These are phyloP conservation scores for Nakazawaea peltata DNA, from an alignment of 805 yeast genomes.

Conservation along the genomic window DNA sequence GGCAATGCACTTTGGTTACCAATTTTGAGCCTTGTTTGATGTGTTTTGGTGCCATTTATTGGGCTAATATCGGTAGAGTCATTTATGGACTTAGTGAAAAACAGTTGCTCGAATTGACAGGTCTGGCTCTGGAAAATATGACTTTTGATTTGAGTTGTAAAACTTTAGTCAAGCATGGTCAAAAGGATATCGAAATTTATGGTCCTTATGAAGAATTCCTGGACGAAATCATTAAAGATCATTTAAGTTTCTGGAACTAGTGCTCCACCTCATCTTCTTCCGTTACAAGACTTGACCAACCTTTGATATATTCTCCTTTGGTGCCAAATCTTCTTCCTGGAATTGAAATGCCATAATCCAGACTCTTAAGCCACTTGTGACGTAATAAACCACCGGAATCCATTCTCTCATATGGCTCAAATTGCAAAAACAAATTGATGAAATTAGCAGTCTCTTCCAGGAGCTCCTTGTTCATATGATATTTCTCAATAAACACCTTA, in stretches of 20 bases:
- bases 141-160: constrained; percentile 17
- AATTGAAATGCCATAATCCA: constrained; percentile 16
- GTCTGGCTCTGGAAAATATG: constrained; percentile 19
- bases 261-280: no score
- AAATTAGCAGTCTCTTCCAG: constrained; percentile 36
- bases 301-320: constrained; percentile 25
- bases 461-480: constrained; percentile 32
- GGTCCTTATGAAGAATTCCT: constrained; percentile 19
- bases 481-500: constrained; percentile 41
- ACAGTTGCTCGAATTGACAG: constrained; percentile 16
- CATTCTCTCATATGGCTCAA: constrained; percentile 39
- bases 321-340: constrained; percentile 19
- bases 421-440: constrained; percentile 39
- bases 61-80: constrained; percentile 21
- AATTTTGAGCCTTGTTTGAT: constrained; percentile 24
- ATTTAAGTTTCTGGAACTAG: constrained; percentile 17
- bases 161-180: constrained; percentile 16
- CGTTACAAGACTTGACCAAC: constrained; percentile 16
- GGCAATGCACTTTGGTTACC: constrained; percentile 22
- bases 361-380: constrained; percentile 42
- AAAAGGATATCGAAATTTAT: constrained; percentile 18
- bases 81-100: constrained; percentile 18
- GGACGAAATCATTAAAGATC: constrained; percentile 17
- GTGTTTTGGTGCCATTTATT: constrained; percentile 22
- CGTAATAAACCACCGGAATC: constrained; percentile 47